phyloP scores from a whole-genome alignment of 2,329 filamentous ascomycete species.

The Sphaerulina vaccinii region DNA sequence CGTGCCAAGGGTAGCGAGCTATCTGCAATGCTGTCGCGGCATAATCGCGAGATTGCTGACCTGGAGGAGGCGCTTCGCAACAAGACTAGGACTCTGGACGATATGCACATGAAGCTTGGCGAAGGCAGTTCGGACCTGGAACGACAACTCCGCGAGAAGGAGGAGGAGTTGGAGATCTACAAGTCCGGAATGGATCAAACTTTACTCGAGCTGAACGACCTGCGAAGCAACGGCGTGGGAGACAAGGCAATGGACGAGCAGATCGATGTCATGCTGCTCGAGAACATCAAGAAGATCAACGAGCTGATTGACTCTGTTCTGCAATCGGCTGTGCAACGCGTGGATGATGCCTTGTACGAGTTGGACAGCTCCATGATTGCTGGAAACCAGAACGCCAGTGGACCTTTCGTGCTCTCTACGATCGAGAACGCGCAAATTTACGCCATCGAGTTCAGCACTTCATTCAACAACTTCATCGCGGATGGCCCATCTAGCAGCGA shows the following conservation, averaged over 20 bases:
- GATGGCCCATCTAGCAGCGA: slow-evolving; percentile 82
- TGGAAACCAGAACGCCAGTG: slow-evolving; percentile 95
- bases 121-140: slow-evolving; percentile 86
- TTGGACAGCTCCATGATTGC: slow-evolving; percentile 97
- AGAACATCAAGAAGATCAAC: slow-evolving; percentile 89
- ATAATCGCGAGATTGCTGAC: slow-evolving; percentile 96
- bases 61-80: slow-evolving; percentile 85
- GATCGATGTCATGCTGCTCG: slow-evolving; percentile 82
- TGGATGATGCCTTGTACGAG: slow-evolving; percentile 96
- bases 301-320: slow-evolving; percentile 96
- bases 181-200: slow-evolving; percentile 98
- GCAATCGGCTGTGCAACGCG: slow-evolving; percentile 85
- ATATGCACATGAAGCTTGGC: slow-evolving; percentile 72
- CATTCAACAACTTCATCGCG: slow-evolving; percentile 98
- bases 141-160: slow-evolving; percentile 82
- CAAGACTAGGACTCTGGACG: slow-evolving; percentile 84
- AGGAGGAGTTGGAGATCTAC: slow-evolving; percentile 96
- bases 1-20: slow-evolving; percentile 92
- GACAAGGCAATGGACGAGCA: slow-evolving; percentile 84
- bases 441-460: slow-evolving; percentile 94
- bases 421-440: slow-evolving; percentile 94
- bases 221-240: slow-evolving; percentile 64
- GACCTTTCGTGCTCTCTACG: slow-evolving; percentile 90
- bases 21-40: slow-evolving; percentile 89
- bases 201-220: slow-evolving; percentile 84